Percentiles rank a stretch among this genome's conserved stretches.
These are phyloP conservation scores for Hippophae rhamnoides DNA, from an alignment of 306 rosid species.

Conservation along the genomic window DNA sequence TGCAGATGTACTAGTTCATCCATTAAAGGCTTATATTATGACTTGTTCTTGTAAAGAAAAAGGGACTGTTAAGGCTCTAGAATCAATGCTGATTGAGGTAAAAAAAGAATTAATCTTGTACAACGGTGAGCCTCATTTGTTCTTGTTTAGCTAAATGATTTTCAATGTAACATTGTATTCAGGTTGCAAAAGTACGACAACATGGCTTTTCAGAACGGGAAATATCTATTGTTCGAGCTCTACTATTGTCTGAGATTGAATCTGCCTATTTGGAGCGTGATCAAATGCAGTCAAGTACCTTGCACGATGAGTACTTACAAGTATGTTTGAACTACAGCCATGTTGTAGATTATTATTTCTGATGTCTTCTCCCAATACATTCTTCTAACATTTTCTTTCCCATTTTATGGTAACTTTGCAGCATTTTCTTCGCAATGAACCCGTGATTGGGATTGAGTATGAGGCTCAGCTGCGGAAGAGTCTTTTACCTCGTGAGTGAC, in stretches of 20 bases:
- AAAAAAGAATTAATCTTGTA: too few relatives aligned
- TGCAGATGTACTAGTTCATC: slow-evolving; percentile 76
- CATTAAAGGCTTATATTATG: slow-evolving; percentile 80
- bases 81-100: slow-evolving; percentile 87
- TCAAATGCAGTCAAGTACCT: slow-evolving; percentile 87
- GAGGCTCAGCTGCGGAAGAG: slow-evolving; percentile 97
- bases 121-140: background rate
- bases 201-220: slow-evolving; percentile 96
- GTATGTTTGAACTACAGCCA: slow-evolving; percentile 28
- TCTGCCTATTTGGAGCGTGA: slow-evolving; percentile 96
- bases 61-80: slow-evolving; percentile 73
- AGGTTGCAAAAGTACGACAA: slow-evolving; percentile 84
- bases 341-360: slow-evolving; percentile 7
- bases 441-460: slow-evolving; percentile 82
- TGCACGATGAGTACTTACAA: slow-evolving; percentile 86
- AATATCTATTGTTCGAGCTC: slow-evolving; percentile 64
- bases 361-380: slow-evolving; percentile 10
- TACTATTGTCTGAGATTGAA: slow-evolving; percentile 87
- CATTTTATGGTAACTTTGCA: slow-evolving; percentile 28
- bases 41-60: slow-evolving; percentile 74
- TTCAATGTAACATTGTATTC: slow-evolving; percentile 25
- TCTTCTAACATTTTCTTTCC: slow-evolving; percentile 6
- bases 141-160: slow-evolving; percentile 5
- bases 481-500: slow-evolving; percentile 79
- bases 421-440: slow-evolving; percentile 88